phyloP scores from a whole-genome alignment of 2,329 filamentous ascomycete species.

The Acrodontium crateriforme region DNA sequence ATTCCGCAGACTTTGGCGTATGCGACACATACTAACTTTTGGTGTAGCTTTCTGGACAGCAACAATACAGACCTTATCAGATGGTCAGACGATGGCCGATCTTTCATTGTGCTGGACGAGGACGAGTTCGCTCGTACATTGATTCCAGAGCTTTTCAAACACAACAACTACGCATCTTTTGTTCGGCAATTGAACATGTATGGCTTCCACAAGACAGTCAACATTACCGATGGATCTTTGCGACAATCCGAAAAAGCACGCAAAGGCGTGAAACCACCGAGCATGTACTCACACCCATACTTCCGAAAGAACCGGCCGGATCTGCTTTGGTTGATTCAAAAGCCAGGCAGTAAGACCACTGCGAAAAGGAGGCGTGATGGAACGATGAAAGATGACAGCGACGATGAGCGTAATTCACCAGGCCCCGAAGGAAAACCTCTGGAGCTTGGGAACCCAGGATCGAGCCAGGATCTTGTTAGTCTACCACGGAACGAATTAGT shows the following conservation, averaged over 20 bases:
- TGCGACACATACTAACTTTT: background rate
- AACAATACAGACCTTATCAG: slow-evolving; percentile 91
- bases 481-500: slow-evolving; percentile 60
- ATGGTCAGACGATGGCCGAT: slow-evolving; percentile 93
- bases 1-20: slow-evolving; percentile 8
- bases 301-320: slow-evolving; percentile 90
- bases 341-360: slow-evolving; percentile 59
- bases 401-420: slow-evolving; percentile 40
- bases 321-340: slow-evolving; percentile 89
- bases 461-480: slow-evolving; percentile 36
- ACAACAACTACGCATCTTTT: slow-evolving; percentile 68
- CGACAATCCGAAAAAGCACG: slow-evolving; percentile 93
- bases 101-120: slow-evolving; percentile 92
- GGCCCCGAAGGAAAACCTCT: slow-evolving; percentile 12
- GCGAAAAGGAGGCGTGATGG: slow-evolving; percentile 41
- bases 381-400: slow-evolving; percentile 54
- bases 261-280: slow-evolving; percentile 82
- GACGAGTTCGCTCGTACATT: slow-evolving; percentile 69
- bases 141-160: slow-evolving; percentile 64
- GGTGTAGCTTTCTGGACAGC: slow-evolving; percentile 69
- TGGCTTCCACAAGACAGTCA: slow-evolving; percentile 41
- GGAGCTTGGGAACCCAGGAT: slow-evolving; percentile 10
- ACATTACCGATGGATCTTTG: slow-evolving; percentile 94
- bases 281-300: slow-evolving; percentile 94
- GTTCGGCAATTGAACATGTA: slow-evolving; percentile 54